Base-by-base conservation (phyloP, 2,329 filamentous ascomycete genomes). In the Diaporthe helianthi region DNA sequence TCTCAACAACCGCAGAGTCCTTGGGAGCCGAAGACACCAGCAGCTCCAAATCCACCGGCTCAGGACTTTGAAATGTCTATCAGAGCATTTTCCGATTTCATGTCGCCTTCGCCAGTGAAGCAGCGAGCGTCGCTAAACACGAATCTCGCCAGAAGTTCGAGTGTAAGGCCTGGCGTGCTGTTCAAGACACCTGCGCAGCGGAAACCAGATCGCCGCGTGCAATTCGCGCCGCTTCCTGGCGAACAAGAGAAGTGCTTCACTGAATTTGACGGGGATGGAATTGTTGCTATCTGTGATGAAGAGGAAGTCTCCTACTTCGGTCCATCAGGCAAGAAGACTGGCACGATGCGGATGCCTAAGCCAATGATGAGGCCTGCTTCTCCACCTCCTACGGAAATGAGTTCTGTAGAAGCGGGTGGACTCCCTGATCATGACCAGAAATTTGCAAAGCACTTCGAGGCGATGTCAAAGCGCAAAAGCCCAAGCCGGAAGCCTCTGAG, bases 31-130 rank as follows among this genome's bases (percentile, higher is more conserved):
- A 74, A 74, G 4, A 38, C 31, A 5, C 65, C 52, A 44, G 70
- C 71, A 22, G 73, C 71, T 3, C 78, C 77, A 26, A 73, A 76
- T 69, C 73, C 79, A 38, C 77, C 78, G 2, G 84, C 83, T 0
- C 82, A 84, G 7, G 83, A 86, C 61, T 80, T 83, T 17, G 81
- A 81, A 5, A 79, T 86, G 36, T 83, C 82, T 0, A 79, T 86
- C 73, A 86, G 84, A 71, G 81, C 85, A 0, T 87, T 88, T 73
- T 80, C 83, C 1, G 81, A 82, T 1, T 87, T 87, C 74, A 82
- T 85, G 73, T 83, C 83, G 0, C 82, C 84, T 0, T 85, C 85
- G 0, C 83, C 85, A 15, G 15, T 44, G 1, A 78, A 81, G 49
- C 67, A 58, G 47, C 67, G 63, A 29, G 36, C 26, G 19, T 64